phyloP scores from a whole-genome alignment of 202 grass and related monocot species.

The Tripidium arundinaceum region DNA sequence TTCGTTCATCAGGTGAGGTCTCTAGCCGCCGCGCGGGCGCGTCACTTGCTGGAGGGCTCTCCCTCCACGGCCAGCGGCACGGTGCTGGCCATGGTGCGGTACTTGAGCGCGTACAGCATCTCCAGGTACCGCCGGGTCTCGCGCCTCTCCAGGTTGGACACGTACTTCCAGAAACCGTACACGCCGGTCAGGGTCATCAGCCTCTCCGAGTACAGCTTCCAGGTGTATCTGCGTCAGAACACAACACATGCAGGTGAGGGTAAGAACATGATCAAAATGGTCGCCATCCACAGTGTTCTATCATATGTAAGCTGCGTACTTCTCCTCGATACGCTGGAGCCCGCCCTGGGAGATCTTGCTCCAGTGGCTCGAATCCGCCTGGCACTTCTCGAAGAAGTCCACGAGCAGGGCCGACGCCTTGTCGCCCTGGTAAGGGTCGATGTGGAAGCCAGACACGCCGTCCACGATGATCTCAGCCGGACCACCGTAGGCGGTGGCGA shows the following conservation, averaged over 20 bases:
- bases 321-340: conserved; percentile 89
- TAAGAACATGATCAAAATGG: background rate
- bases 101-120: conserved; percentile 99
- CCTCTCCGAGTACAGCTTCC: conserved; percentile 99
- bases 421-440: conserved; percentile 92
- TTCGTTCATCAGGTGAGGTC: background rate
- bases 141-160: conserved; percentile 92
- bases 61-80: conserved; percentile 84
- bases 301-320: conserved; percentile 47
- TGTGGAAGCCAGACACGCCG: conserved; percentile 87
- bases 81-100: conserved; percentile 82
- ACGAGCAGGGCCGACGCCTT: conserved; percentile 76
- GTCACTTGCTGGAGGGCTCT: conserved; percentile 50
- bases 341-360: conserved; percentile 74
- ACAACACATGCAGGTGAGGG: background rate
- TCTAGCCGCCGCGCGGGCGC: background rate
- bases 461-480: conserved; percentile 93
- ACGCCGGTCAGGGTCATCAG: conserved; percentile 93
- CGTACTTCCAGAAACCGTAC: conserved; percentile 99
- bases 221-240: conserved; percentile 70
- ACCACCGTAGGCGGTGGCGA: conserved; percentile 83
- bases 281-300: background rate
- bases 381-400: conserved; percentile 84
- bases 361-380: conserved; percentile 65
- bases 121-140: conserved; percentile 96